Conservation (phyloP, 176 grass and related monocot genomes). For the Metroxylon sagu region DNA sequence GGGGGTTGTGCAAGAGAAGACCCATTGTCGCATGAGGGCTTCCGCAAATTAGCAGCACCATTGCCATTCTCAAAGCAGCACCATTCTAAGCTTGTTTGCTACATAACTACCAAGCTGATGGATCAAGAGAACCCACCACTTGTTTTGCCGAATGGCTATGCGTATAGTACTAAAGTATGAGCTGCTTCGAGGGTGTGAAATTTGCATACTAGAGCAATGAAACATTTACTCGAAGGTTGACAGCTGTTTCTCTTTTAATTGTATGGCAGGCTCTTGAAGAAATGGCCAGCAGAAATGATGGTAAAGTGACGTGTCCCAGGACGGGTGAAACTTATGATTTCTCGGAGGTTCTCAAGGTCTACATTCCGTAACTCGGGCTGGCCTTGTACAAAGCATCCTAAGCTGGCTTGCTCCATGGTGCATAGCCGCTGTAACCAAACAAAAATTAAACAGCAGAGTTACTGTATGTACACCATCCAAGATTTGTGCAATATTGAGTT, state of each 20-base stretch:
- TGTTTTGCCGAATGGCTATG: constrained; percentile 89
- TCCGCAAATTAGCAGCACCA: constrained; percentile 73
- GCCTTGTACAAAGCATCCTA: too few relatives aligned
- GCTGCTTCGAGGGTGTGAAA: too few relatives aligned
- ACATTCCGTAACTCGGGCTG: constrained; percentile 40
- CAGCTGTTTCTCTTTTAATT: not conserved
- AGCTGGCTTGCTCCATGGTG: too few relatives aligned
- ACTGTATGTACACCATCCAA: too few relatives aligned
- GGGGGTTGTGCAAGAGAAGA: constrained; percentile 82
- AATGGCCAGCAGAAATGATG: constrained; percentile 73
- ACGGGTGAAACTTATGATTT: constrained; percentile 50
- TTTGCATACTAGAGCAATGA: too few relatives aligned
- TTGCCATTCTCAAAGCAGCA: constrained; percentile 85
- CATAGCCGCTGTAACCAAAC: too few relatives aligned
- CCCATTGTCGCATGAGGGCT: constrained; percentile 60
- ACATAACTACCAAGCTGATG: constrained; percentile 94
- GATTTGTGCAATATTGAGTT: too few relatives aligned
- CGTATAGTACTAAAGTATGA: constrained; percentile 88
- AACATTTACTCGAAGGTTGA: not conserved
- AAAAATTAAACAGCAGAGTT: too few relatives aligned
- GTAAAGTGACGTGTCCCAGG: constrained; percentile 82
- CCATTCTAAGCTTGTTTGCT: constrained; percentile 91
- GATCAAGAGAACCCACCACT: constrained; percentile 89
- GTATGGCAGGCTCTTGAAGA: constrained; percentile 77
- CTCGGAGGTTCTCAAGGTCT: constrained; percentile 70